Percentiles rank a stretch among this genome's conserved stretches.
Conservation (phyloP, 345 rosid species). For the Salix dunnii region DNA sequence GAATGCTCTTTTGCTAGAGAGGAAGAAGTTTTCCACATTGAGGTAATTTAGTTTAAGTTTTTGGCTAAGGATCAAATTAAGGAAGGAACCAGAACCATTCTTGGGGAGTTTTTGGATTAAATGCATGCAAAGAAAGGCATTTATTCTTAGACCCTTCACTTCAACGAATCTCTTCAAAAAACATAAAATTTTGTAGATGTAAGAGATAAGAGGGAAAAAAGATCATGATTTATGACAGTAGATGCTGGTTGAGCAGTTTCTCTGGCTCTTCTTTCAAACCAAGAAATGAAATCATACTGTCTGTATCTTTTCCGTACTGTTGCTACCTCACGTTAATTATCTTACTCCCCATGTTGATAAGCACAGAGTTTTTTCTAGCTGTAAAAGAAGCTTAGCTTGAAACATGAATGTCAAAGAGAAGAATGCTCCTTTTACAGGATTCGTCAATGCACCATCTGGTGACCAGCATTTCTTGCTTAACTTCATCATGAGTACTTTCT, state of each 20-base stretch:
- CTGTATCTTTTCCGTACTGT: not conserved
- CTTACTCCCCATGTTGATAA: not conserved
- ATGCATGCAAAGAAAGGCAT: not conserved
- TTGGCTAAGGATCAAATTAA: not conserved
- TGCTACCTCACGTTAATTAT: not conserved
- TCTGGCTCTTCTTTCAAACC: not conserved
- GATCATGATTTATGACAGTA: not conserved
- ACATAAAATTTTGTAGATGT: not conserved
- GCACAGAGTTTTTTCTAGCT: not conserved
- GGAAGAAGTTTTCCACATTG: not conserved
- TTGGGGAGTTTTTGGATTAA: not conserved
- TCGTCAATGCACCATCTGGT: constrained; percentile 14
- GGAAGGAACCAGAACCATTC: not conserved
- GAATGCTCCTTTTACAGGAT: constrained; percentile 16
- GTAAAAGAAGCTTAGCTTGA: constrained; percentile 5
- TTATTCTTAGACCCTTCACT: not conserved
- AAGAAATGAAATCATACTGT: not conserved
- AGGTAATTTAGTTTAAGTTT: not conserved
- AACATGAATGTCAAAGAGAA: constrained; percentile 18
- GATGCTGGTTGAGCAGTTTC: not conserved
- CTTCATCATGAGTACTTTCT: constrained; percentile 51
- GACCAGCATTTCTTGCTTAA: constrained; percentile 52
- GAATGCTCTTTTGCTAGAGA: not conserved
- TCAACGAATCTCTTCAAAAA: not conserved
- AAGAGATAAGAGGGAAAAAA: not conserved